These are phyloP conservation scores for Alternaria rosae DNA, from an alignment of 2,329 filamentous ascomycete species.

Conservation along the genomic window DNA sequence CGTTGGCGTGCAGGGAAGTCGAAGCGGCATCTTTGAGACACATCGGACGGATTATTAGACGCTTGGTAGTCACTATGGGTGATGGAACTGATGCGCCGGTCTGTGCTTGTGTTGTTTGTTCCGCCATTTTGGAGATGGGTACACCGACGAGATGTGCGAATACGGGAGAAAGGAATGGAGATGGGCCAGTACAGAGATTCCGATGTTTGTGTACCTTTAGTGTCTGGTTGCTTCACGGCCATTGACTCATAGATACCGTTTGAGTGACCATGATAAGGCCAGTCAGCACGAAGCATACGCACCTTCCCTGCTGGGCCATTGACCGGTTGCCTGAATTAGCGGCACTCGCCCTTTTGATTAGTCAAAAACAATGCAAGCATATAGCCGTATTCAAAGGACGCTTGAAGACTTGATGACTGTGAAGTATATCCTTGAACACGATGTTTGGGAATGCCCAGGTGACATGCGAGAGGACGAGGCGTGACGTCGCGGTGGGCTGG, in stretches of 20 bases:
- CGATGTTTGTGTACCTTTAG: not conserved
- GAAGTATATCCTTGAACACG: not conserved
- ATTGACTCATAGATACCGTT: not conserved
- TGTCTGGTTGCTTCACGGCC: not conserved
- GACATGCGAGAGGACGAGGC: constrained; percentile 2
- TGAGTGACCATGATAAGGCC: not conserved
- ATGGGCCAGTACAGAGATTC: not conserved
- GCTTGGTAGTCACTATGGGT: constrained; percentile 38
- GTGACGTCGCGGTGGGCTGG: constrained; percentile 19
- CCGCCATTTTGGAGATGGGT: constrained; percentile 21
- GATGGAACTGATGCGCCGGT: constrained; percentile 31
- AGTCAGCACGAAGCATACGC: not conserved
- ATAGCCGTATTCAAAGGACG: not conserved
- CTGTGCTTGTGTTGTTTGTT: constrained; percentile 22
- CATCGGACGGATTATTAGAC: constrained; percentile 42
- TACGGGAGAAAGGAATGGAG: not conserved
- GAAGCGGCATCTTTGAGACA: constrained; percentile 41
- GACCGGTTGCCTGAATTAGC: constrained; percentile 8
- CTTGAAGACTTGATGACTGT: not conserved
- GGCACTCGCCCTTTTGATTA: not conserved
- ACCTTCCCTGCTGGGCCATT: constrained; percentile 15
- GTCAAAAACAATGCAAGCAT: not conserved
- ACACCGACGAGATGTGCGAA: not conserved
- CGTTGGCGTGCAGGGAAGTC: constrained; percentile 37
- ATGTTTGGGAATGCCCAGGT: not conserved